These are phyloP conservation scores for Batrachochytrium dendrobatidis DNA, from an alignment of 371 early-diverging fungal genomes.

Conservation along the genomic window DNA sequence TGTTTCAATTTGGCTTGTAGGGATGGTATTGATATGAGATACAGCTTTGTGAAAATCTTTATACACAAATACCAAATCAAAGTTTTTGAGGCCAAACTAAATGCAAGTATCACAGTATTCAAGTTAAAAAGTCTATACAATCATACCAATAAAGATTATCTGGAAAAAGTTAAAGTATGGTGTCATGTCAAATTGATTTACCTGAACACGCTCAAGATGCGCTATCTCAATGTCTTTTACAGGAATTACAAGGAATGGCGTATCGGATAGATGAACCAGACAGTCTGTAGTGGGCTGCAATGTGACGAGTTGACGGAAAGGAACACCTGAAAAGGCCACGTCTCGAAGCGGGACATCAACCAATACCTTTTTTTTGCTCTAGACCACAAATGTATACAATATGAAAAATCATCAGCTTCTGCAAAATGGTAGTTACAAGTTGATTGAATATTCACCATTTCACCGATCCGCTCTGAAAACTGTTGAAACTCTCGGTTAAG, in stretches of 20 bases:
- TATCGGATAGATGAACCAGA: conserved; percentile 94
- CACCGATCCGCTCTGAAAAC: conserved; percentile 90
- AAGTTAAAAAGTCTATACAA: neutral
- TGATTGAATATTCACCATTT: conserved; percentile 44
- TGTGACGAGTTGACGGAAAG: conserved; percentile 86
- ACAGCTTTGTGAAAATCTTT: conserved; percentile 88
- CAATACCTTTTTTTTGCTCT: conserved; percentile 62
- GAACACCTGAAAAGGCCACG: conserved; percentile 96
- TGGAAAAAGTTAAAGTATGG: neutral
- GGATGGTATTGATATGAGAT: conserved; percentile 95
- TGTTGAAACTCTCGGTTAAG: conserved; percentile 92
- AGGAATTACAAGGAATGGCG: conserved; percentile 92
- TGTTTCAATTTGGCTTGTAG: conserved; percentile 87
- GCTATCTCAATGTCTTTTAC: conserved; percentile 95
- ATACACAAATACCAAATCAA: conserved; percentile 98
- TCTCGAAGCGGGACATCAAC: conserved; percentile 94
- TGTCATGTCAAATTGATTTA: conserved; percentile 8
- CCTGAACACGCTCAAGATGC: conserved; percentile 94
- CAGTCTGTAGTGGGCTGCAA: conserved; percentile 97
- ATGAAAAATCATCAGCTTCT: neutral
- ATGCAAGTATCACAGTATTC: conserved; percentile 1
- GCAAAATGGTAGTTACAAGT: no score
- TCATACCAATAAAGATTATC: neutral
- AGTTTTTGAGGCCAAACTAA: conserved; percentile 95
- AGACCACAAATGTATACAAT: neutral